Evolutionary conservation across 2,329 filamentous ascomycete species (phyloP).

Genomic region (Grosmannia clavigera): DNA sequence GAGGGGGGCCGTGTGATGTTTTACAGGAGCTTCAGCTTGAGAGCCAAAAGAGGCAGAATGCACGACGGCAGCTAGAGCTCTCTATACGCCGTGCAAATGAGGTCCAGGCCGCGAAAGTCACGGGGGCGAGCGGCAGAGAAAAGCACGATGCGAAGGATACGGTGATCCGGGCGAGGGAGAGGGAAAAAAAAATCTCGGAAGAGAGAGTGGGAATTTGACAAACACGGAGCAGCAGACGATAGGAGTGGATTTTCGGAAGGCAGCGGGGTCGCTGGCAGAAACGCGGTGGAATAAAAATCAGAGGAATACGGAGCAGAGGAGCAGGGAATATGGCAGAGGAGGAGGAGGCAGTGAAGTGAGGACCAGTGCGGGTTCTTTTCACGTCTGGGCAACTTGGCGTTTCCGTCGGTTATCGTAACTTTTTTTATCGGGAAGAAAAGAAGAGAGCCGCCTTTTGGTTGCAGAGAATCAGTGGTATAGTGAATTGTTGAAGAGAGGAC

Average conservation of each 20-base stretch:
- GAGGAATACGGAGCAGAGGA: neutral
- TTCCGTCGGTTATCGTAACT: neutral
- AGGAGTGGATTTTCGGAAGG: neutral
- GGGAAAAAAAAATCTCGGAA: neutral
- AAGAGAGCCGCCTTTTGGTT: neutral
- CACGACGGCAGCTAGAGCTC: neutral
- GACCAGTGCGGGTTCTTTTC: neutral
- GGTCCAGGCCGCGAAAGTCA: neutral
- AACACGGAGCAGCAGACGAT: neutral
- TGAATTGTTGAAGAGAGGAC: neutral
- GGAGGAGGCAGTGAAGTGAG: neutral
- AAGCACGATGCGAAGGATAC: neutral
- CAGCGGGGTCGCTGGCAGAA: neutral
- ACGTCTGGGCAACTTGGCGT: neutral
- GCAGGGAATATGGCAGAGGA: neutral
- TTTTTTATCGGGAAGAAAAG: neutral
- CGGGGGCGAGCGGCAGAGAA: neutral
- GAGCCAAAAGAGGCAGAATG: neutral
- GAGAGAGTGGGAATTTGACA: neutral
- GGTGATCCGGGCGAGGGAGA: neutral
- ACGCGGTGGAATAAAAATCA: neutral
- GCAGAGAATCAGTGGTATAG: neutral
- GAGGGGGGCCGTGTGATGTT: neutral
- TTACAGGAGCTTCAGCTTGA: neutral
- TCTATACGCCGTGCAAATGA: neutral